phyloP scores from a whole-genome alignment of 768 basidiomycete species.

The Suillus tomentosus region DNA sequence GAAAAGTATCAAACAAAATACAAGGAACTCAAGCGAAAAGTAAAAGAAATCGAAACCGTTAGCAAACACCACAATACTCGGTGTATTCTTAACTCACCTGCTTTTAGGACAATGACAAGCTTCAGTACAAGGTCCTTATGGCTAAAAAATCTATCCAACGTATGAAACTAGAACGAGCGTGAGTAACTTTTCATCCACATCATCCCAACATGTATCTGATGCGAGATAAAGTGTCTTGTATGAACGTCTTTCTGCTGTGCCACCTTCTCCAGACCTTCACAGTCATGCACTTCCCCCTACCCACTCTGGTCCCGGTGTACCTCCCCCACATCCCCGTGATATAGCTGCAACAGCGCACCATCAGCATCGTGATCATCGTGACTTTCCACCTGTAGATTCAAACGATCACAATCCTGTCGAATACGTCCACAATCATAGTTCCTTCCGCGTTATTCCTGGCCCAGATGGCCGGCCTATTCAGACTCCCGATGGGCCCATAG shows the following conservation, averaged over 20 bases:
- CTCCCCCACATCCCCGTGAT: conserved; percentile 35
- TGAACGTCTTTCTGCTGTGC: conserved; percentile 67
- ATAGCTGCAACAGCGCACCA: conserved; percentile 22
- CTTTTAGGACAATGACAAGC: conserved; percentile 83
- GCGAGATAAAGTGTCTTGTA: conserved; percentile 62
- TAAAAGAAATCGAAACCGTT: conserved; percentile 83
- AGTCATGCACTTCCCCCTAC: conserved; percentile 39
- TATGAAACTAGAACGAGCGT: conserved; percentile 89
- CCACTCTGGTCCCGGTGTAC: conserved; percentile 38
- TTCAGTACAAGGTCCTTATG: conserved; percentile 77
- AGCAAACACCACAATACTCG: conserved; percentile 24
- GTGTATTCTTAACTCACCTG: conserved; percentile 14
- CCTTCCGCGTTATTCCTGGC: conserved; percentile 46
- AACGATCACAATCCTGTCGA: conserved; percentile 53
- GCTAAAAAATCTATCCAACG: conserved; percentile 83
- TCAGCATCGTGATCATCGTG: conserved; percentile 39
- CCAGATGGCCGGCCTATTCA: conserved; percentile 53
- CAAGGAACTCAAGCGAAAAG: conserved; percentile 85
- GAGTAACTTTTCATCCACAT: conserved; percentile 36
- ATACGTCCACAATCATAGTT: conserved; percentile 50
- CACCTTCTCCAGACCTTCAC: conserved; percentile 55
- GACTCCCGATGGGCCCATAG: conserved; percentile 50
- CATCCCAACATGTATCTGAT: conserved; percentile 24
- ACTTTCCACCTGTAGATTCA: conserved; percentile 40
- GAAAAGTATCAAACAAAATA: conserved; percentile 87